phyloP scores from a whole-genome alignment of 148 eudicot species.

The Polygonum aviculare region DNA sequence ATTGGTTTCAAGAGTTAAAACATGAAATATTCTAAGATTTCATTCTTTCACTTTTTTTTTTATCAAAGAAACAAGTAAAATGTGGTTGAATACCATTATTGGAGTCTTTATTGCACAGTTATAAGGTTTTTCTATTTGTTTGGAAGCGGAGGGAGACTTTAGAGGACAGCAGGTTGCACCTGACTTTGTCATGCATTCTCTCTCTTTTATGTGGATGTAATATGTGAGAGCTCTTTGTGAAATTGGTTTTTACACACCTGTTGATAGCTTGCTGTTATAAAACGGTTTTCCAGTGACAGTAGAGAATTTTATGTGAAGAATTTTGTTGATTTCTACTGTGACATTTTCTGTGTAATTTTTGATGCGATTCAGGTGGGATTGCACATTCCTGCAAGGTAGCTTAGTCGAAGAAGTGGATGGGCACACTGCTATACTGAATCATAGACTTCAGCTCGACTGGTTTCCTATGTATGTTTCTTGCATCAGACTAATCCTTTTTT shows the following conservation, averaged over 20 bases:
- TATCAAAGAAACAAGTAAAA: neutral
- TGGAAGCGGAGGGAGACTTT: neutral
- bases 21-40: neutral
- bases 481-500: neutral
- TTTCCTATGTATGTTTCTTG: conserved; percentile 65
- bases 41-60: neutral
- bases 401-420: conserved; percentile 99
- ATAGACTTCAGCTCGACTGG: conserved; percentile 91
- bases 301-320: neutral
- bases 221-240: neutral
- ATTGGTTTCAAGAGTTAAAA: neutral
- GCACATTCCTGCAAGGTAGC: conserved; percentile 90
- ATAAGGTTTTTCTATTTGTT: neutral
- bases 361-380: conserved; percentile 78
- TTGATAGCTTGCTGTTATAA: neutral
- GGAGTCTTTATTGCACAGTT: neutral
- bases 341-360: neutral
- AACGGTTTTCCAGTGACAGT: neutral
- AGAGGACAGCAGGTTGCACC: neutral
- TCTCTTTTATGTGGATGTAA: neutral
- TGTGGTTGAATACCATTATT: neutral
- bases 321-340: neutral
- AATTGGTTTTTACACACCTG: neutral
- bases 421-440: conserved; percentile 94
- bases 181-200: neutral